Conservation (phyloP, 2,329 filamentous ascomycete species). For the Thermochaetoides dissita region DNA sequence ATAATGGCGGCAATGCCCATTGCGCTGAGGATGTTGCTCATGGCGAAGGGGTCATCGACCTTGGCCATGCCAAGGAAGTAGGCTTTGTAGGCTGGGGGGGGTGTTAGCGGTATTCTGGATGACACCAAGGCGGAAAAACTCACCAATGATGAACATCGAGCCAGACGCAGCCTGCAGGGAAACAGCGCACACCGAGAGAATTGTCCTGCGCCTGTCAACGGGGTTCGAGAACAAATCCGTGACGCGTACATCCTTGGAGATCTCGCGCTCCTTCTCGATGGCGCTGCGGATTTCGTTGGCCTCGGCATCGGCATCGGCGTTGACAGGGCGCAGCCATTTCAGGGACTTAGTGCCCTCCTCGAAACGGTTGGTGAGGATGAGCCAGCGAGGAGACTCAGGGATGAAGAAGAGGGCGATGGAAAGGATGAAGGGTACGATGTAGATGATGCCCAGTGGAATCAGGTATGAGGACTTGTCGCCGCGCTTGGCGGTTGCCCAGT, state of each 20-base stretch:
- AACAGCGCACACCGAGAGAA: slow-evolving; percentile 33
- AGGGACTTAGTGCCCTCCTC: slow-evolving; percentile 22
- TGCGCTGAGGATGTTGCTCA: slow-evolving; percentile 39
- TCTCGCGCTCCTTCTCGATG: slow-evolving; percentile 21
- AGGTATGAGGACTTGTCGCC: slow-evolving; percentile 24
- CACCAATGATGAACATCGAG: slow-evolving; percentile 42
- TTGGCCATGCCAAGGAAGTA: slow-evolving; percentile 49
- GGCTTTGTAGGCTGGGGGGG: slow-evolving; percentile 32
- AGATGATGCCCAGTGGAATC: slow-evolving; percentile 28
- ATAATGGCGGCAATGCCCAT: slow-evolving; percentile 42
- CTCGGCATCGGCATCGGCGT: slow-evolving; percentile 20
- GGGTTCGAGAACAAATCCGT: slow-evolving; percentile 37
- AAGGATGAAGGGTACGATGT: slow-evolving; percentile 24
- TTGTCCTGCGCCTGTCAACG: slow-evolving; percentile 35
- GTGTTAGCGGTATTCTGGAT: not conserved
- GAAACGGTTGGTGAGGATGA: slow-evolving; percentile 23
- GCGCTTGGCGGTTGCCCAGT: slow-evolving; percentile 32
- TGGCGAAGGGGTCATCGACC: slow-evolving; percentile 40
- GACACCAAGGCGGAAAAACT: slow-evolving; percentile 8
- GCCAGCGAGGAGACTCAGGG: slow-evolving; percentile 28
- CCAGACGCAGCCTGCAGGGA: slow-evolving; percentile 39
- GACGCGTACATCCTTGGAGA: slow-evolving; percentile 22
- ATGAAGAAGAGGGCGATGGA: slow-evolving; percentile 24
- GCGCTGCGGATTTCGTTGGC: slow-evolving; percentile 24
- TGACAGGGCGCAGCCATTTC: slow-evolving; percentile 23